Base-by-base conservation (phyloP, 1,284 basidiomycete species). In the Fomitopsis pinicola region DNA sequence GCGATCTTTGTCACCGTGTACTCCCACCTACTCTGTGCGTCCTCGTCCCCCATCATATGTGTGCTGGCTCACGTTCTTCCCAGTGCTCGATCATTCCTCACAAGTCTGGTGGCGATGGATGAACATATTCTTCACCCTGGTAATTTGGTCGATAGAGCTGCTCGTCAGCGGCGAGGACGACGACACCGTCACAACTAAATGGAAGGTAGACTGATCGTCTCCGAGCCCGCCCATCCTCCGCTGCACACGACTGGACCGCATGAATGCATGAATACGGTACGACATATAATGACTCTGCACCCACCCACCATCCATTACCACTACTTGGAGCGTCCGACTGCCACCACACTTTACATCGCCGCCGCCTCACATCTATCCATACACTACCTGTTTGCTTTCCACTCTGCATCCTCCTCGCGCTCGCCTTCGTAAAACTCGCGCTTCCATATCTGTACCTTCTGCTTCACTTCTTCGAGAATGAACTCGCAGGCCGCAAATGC, bases 101-200 rank as follows among this genome's bases (percentile, higher is more conserved):
- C 91, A 93, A 71, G 84, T 92, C 57, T 94, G 91, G 91, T 93
- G 91, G 89, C 82, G 91, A 66, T 93, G 91, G 91, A 88, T 89
- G 78, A 91, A 91, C 69, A 87, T 94, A 38, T 91, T 92, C 76
- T 88, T 93, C 72, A 93, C 91, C 4, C 78, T 94, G 45, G 78
- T 87, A 26, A 82, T 92, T 42, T 94, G 91, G 91, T 85, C 87
- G 15, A 77, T 94, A 38, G 91, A 94, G 72, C 80, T 94, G 48
- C 73, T 91, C 40, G 89, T 94, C 59, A 87, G 87, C 72, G 82
- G 80, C n/a, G 89, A 90, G 64, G 89, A 92, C 63, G 89, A 91
- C 61, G 90, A 90, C 66, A 80, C 79, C 44, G 80, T 85, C 59
- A 79, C 81, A 56, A 87, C 88, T 69, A 81, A 87, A 70, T 93